A percentile compares a stretch with the other conserved stretches of the same genome.
These are phyloP conservation scores for Anacardium occidentale DNA, from an alignment of 345 rosid genomes.

Conservation along the genomic window DNA sequence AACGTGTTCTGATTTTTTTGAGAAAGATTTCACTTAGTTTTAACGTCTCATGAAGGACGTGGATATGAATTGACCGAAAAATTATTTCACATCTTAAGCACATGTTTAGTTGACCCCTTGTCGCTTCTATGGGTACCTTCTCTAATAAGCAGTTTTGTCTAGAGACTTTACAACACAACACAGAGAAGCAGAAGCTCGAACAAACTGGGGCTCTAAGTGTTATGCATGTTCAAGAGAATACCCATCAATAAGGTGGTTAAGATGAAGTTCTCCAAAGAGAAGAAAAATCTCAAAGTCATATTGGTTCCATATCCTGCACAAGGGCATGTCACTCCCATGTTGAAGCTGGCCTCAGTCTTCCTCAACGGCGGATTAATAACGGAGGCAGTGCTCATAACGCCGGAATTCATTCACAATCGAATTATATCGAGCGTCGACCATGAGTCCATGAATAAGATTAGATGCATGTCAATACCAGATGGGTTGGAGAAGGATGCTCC, in stretches of 20 bases:
- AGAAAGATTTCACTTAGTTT: neutral
- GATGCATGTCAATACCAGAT: constrained; percentile 47
- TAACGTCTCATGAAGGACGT: neutral
- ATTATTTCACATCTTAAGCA: neutral
- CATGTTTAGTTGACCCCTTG: constrained; percentile 12
- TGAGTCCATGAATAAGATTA: constrained; percentile 17
- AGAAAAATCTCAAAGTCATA: constrained; percentile 39
- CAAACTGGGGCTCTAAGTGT: neutral
- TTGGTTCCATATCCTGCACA: constrained; percentile 84
- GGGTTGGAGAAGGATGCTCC: constrained; percentile 35
- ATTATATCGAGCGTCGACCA: constrained; percentile 22
- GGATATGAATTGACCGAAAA: neutral
- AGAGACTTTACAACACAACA: neutral
- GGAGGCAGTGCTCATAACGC: constrained; percentile 47
- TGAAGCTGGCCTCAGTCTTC: constrained; percentile 52
- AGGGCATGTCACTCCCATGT: constrained; percentile 80
- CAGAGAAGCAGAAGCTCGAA: neutral
- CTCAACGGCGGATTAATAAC: constrained; percentile 36
- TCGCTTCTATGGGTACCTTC: neutral
- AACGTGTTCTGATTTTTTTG: neutral
- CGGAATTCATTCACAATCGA: constrained; percentile 53
- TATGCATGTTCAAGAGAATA: no score
- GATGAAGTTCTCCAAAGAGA: constrained; percentile 5
- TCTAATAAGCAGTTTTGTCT: neutral
- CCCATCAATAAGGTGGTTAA: neutral